Evolutionary conservation across 1,284 basidiomycete species (phyloP).

Genomic region (Pseudozyma thailandica): DNA sequence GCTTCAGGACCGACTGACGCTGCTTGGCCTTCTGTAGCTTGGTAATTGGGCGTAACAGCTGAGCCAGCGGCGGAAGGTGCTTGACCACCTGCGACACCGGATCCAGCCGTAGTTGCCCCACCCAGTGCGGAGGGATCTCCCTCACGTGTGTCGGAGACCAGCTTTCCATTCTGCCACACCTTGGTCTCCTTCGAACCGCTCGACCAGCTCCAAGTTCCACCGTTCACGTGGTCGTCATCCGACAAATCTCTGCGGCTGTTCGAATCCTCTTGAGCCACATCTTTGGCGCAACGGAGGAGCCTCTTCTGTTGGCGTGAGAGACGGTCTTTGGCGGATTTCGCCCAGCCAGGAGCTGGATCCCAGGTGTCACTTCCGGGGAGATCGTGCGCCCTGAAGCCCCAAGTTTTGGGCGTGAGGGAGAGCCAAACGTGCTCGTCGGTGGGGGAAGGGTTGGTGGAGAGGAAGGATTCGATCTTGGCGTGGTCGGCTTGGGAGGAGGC

Average conservation of each 20-base stretch:
- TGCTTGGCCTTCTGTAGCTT: no score
- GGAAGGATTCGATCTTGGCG: constrained; percentile 5
- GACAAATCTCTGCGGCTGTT: not conserved
- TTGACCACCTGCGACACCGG: no score
- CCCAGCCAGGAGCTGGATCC: not conserved
- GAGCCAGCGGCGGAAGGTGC: no score
- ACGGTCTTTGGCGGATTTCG: not conserved
- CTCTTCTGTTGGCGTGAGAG: constrained; percentile 7
- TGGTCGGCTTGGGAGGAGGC: constrained; percentile 1
- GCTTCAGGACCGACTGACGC: not conserved
- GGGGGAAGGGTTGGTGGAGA: constrained; percentile 6
- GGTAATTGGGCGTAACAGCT: no score
- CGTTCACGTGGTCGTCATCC: no score
- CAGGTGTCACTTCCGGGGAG: constrained; percentile 5
- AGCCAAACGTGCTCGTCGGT: constrained; percentile 9
- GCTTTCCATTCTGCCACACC: no score
- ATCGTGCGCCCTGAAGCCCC: constrained; percentile 26
- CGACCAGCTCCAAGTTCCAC: no score
- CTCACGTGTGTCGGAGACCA: no score
- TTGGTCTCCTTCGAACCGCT: no score
- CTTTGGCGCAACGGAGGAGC: constrained; percentile 8
- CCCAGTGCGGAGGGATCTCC: no score
- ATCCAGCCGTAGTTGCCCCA: no score
- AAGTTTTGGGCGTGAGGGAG: constrained; percentile 8
- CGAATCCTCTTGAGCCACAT: not conserved